Evolutionary conservation across 495 filamentous ascomycete genomes (phyloP).

Genomic region (Trichoderma reesei): DNA sequence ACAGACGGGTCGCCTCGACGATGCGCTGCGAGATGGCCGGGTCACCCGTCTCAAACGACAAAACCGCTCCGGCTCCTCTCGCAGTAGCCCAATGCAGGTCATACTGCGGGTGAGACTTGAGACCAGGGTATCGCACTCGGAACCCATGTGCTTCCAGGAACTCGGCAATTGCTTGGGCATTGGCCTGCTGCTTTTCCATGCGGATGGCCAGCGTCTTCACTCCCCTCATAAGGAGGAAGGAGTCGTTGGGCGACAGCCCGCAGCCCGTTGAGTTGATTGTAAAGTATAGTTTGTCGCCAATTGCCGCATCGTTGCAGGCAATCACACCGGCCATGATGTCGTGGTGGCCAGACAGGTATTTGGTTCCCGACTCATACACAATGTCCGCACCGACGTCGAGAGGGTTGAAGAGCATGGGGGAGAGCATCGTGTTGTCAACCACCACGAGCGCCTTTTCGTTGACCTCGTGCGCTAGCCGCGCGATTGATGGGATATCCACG

Average conservation of each 20-base stretch:
- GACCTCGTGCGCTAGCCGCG: constrained; percentile 60
- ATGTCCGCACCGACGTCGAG: constrained; percentile 91
- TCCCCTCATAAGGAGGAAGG: constrained; percentile 87
- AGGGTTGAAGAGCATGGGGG: constrained; percentile 82
- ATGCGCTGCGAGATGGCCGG: constrained; percentile 74
- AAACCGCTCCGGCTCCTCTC: constrained; percentile 82
- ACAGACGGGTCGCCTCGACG: constrained; percentile 82
- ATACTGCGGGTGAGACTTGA: constrained; percentile 92
- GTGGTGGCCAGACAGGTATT: constrained; percentile 96
- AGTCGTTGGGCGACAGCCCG: constrained; percentile 88
- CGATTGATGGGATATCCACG: constrained; percentile 76
- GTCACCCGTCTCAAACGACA: constrained; percentile 93
- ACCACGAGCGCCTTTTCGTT: constrained; percentile 77
- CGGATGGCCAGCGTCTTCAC: constrained; percentile 94
- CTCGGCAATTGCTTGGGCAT: constrained; percentile 80
- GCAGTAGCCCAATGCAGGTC: constrained; percentile 93
- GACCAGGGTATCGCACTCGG: constrained; percentile 85
- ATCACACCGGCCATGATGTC: constrained; percentile 98
- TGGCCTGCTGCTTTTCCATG: constrained; percentile 95
- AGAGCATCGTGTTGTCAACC: constrained; percentile 98
- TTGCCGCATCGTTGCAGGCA: constrained; percentile 66
- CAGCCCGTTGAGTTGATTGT: constrained; percentile 94
- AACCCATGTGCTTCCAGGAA: constrained; percentile 90
- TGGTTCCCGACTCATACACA: constrained; percentile 94
- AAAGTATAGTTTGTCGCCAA: constrained; percentile 89